Conservation (phyloP, 352 stramenopile species). For the Globisporangium megalacanthum region DNA sequence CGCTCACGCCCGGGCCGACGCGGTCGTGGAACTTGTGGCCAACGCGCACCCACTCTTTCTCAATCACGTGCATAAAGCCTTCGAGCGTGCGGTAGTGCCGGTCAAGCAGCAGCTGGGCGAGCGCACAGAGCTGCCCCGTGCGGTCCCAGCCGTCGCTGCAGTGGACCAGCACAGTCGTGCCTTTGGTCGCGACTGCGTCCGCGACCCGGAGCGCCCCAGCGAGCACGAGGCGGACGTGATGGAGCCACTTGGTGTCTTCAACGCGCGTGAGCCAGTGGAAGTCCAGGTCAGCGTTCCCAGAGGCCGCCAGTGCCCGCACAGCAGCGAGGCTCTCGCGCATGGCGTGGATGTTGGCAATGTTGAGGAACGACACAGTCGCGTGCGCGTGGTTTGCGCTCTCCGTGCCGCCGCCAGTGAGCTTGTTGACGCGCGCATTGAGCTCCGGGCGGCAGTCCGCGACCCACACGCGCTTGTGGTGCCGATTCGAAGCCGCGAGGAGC, state of each 20-base stretch:
- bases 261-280: conserved; percentile 55
- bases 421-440: conserved; percentile 88
- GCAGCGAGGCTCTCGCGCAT: conserved; percentile 86
- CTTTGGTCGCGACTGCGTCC: conserved; percentile 56
- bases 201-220: conserved; percentile 62
- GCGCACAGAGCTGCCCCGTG: conserved; percentile 76
- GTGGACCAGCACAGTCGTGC: conserved; percentile 82
- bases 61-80: conserved; percentile 76
- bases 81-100: conserved; percentile 77
- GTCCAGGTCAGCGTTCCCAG: conserved; percentile 46
- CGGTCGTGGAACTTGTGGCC: conserved; percentile 89
- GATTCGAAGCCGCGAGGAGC: conserved; percentile 41
- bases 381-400: conserved; percentile 80
- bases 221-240: conserved; percentile 64
- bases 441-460: conserved; percentile 89
- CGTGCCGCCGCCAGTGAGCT: conserved; percentile 85
- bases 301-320: conserved; percentile 43
- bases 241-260: conserved; percentile 81
- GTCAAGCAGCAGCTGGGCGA: conserved; percentile 88
- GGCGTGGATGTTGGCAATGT: conserved; percentile 93
- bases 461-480: conserved; percentile 53
- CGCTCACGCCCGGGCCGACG: conserved; percentile 52
- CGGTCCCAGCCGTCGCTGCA: conserved; percentile 92
- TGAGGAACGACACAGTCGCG: conserved; percentile 76
- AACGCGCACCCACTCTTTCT: conserved; percentile 84